phyloP scores from a whole-genome alignment of 2,329 filamentous ascomycete species.

The Xylaria sp. region DNA sequence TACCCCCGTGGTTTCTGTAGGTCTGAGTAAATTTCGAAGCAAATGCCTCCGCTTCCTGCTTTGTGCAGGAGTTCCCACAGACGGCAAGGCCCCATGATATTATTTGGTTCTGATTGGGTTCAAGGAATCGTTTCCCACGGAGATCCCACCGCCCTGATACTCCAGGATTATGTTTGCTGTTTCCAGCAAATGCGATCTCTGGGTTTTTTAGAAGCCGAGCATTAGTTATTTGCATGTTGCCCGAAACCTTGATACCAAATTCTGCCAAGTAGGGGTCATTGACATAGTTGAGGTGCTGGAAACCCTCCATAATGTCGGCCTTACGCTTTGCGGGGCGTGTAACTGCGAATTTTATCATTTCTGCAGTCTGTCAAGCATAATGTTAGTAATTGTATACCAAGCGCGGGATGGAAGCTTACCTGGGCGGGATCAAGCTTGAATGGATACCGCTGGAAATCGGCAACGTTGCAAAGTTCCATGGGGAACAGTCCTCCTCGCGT shows the following conservation, averaged over 20 bases:
- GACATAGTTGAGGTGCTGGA: conserved; percentile 73
- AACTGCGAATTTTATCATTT: conserved; percentile 96
- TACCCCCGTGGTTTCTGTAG: conserved; percentile 64
- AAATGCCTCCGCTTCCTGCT: conserved; percentile 70
- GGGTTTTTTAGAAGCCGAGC: conserved; percentile 79
- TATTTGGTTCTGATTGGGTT: conserved; percentile 70
- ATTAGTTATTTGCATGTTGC: conserved; percentile 71
- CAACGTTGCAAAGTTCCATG: conserved; percentile 68
- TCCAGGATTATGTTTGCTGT: conserved; percentile 68
- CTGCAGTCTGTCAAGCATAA: conserved; percentile 68
- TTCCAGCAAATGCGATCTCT: conserved; percentile 71
- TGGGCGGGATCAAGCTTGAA: conserved; percentile 71
- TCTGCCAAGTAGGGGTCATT: conserved; percentile 75
- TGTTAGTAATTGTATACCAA: conserved; percentile 26
- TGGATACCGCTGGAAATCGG: conserved; percentile 68
- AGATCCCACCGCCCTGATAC: conserved; percentile 87
- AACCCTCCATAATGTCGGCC: conserved; percentile 73
- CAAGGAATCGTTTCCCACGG: conserved; percentile 80
- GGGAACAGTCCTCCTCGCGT: conserved; percentile 67
- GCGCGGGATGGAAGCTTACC: conserved; percentile 47
- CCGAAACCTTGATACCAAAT: conserved; percentile 78
- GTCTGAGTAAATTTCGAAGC: conserved; percentile 55
- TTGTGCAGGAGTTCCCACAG: conserved; percentile 65
- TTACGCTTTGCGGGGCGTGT: conserved; percentile 78
- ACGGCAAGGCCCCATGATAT: conserved; percentile 80